Conservation (phyloP, 1,284 basidiomycete genomes). For the Coniferiporia sulphurascens region DNA sequence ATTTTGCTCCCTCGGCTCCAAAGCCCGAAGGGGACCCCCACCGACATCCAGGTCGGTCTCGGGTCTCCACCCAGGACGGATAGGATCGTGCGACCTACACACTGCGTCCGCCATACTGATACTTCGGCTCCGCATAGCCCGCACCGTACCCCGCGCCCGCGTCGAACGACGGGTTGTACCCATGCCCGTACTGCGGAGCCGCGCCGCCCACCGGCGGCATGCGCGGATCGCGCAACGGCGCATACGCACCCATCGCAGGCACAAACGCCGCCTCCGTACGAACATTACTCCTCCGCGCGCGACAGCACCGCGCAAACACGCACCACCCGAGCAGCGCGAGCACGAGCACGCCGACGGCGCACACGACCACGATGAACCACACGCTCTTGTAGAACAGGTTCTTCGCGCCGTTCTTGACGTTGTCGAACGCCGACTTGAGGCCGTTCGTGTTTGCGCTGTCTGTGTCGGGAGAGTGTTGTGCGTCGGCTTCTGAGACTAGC, state of each 20-base stretch:
- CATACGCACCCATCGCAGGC: conserved; percentile 16
- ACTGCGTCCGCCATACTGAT: conserved; percentile 15
- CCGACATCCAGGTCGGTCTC: neutral
- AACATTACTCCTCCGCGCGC: conserved; percentile 13
- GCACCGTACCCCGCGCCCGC: neutral
- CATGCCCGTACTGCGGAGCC: neutral
- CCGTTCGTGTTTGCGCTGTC: neutral
- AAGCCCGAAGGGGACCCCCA: too few relatives aligned
- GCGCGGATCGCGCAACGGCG: conserved; percentile 1
- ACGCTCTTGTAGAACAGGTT: conserved; percentile 12
- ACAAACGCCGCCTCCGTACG: conserved; percentile 13
- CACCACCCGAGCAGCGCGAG: neutral
- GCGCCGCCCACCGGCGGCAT: neutral
- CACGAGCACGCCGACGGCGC: conserved; percentile 4
- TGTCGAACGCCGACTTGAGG: neutral
- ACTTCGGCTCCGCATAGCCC: conserved; percentile 9
- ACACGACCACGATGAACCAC: conserved; percentile 16
- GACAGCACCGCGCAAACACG: conserved; percentile 1
- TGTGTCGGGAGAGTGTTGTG: conserved; percentile 13
- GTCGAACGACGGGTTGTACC: neutral
- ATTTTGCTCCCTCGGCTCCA: too few relatives aligned
- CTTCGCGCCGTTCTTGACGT: conserved; percentile 3
- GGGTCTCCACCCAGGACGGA: too few relatives aligned
- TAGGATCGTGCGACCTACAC: neutral
- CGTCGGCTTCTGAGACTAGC: conserved; percentile 17